A percentile compares a stretch with the other conserved stretches of the same genome.
phyloP scores from a whole-genome alignment of 306 rosid species.

The Dicorynia guianensis region DNA sequence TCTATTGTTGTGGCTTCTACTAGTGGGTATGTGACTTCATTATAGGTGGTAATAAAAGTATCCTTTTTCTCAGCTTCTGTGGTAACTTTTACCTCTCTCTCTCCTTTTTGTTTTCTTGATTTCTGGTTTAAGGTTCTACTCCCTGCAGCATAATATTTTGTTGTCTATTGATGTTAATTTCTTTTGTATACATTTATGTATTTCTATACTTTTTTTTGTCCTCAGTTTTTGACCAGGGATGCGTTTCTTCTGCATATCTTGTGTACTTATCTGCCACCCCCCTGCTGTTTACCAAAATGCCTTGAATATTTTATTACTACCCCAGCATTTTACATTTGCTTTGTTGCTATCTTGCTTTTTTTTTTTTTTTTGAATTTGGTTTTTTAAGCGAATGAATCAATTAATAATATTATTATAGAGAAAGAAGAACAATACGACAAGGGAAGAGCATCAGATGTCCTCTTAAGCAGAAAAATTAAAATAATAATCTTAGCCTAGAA shows the following conservation, averaged over 20 bases:
- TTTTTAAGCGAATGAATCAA: neutral
- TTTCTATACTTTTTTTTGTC: neutral
- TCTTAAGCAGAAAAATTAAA: too few relatives aligned
- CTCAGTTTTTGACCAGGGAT: neutral
- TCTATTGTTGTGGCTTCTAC: slow-evolving; percentile 71
- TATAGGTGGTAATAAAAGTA: neutral
- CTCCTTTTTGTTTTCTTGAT: neutral
- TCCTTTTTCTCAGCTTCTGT: slow-evolving; percentile 6
- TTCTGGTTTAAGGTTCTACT: slow-evolving; percentile 26
- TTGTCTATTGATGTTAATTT: slow-evolving; percentile 20
- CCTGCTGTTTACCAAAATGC: too few relatives aligned
- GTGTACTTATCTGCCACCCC: neutral
- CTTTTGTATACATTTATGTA: neutral
- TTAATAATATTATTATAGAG: too few relatives aligned
- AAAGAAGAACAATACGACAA: too few relatives aligned
- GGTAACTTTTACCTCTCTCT: neutral
- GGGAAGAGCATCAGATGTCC: too few relatives aligned
- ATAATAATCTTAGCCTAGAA: too few relatives aligned
- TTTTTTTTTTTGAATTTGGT: neutral
- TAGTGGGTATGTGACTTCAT: slow-evolving; percentile 67
- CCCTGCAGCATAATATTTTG: slow-evolving; percentile 1
- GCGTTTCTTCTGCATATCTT: neutral
- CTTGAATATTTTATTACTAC: neutral
- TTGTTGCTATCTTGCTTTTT: neutral
- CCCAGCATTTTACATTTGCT: neutral